These are phyloP conservation scores for Balakata baccata DNA, from an alignment of 345 rosid genomes.

Conservation along the genomic window DNA sequence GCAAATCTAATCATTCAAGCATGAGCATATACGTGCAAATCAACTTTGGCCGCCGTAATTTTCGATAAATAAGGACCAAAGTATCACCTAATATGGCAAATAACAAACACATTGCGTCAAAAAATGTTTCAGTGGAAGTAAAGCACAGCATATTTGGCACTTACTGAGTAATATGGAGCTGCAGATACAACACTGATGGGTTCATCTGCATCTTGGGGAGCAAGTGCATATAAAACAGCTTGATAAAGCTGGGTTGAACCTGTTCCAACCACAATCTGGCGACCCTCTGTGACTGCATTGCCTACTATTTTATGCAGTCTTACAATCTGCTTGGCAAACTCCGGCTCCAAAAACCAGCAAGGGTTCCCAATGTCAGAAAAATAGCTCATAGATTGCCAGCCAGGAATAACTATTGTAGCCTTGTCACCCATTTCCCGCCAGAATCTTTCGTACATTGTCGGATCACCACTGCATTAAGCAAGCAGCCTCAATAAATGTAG, in stretches of 20 bases:
- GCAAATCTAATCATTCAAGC: background rate
- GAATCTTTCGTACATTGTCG: conserved; percentile 72
- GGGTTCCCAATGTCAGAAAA: conserved; percentile 60
- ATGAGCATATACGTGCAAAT: background rate
- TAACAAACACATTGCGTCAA: background rate
- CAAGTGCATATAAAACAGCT: conserved; percentile 79
- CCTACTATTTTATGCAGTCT: conserved; percentile 72
- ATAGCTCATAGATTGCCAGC: conserved; percentile 87
- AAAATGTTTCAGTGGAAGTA: background rate
- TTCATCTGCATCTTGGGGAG: conserved; percentile 48
- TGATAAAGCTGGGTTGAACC: conserved; percentile 88
- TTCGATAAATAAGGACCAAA: background rate
- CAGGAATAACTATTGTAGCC: conserved; percentile 67
- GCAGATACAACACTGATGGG: conserved; percentile 79
- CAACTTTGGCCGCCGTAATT: too few relatives aligned
- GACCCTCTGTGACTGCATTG: conserved; percentile 66
- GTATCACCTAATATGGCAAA: background rate
- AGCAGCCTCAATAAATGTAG: conserved; percentile 7
- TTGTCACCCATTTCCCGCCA: conserved; percentile 70
- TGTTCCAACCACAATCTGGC: conserved; percentile 75
- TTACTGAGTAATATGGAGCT: conserved; percentile 77
- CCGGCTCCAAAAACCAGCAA: conserved; percentile 93
- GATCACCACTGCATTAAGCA: conserved; percentile 73
- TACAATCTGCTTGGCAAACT: conserved; percentile 54
- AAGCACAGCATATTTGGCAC: conserved; percentile 14